Conservation (phyloP, 2,329 filamentous ascomycete species). For the Alternaria postmessia region DNA sequence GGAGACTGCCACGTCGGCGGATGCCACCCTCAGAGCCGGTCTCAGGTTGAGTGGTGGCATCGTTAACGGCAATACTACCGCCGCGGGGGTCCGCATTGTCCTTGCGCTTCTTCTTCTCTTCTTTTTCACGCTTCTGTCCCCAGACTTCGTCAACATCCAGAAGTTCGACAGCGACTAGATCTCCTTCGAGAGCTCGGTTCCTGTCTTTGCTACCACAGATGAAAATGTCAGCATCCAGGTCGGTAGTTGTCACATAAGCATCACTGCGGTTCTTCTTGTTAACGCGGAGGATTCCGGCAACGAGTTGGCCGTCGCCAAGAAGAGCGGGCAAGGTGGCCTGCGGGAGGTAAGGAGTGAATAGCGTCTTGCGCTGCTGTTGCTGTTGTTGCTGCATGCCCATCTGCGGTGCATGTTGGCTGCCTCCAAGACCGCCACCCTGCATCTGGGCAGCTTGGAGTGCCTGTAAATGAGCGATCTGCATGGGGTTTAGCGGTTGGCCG, state of each 20-base stretch:
- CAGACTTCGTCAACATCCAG: conserved; percentile 98
- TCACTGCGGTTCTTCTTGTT: conserved; percentile 99
- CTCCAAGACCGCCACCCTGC: conserved; percentile 72
- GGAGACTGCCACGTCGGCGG: conserved; percentile 89
- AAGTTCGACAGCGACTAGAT: conserved; percentile 93
- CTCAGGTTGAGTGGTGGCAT: conserved; percentile 64
- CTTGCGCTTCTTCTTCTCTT: conserved; percentile 99
- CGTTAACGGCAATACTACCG: conserved; percentile 75
- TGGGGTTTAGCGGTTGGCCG: conserved; percentile 84
- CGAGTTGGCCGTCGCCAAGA: conserved; percentile 88
- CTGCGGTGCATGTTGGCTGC: conserved; percentile 73
- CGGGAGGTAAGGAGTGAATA: conserved; percentile 97
- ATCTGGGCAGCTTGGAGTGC: conserved; percentile 89
- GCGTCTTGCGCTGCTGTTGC: conserved; percentile 94
- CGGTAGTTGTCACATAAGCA: conserved; percentile 93
- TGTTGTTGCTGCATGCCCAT: conserved; percentile 77
- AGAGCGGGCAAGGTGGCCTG: conserved; percentile 93
- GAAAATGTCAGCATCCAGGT: conserved; percentile 98
- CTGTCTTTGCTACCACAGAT: conserved; percentile 99
- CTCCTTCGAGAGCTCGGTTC: conserved; percentile 94
- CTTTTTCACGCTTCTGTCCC: conserved; percentile 98
- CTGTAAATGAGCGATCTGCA: conserved; percentile 90
- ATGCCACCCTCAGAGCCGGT: conserved; percentile 80
- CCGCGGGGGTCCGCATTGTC: conserved; percentile 93
- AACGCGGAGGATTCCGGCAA: conserved; percentile 94